phyloP scores from a whole-genome alignment of 2,329 filamentous ascomycete genomes.

The Trichoderma koningii region DNA sequence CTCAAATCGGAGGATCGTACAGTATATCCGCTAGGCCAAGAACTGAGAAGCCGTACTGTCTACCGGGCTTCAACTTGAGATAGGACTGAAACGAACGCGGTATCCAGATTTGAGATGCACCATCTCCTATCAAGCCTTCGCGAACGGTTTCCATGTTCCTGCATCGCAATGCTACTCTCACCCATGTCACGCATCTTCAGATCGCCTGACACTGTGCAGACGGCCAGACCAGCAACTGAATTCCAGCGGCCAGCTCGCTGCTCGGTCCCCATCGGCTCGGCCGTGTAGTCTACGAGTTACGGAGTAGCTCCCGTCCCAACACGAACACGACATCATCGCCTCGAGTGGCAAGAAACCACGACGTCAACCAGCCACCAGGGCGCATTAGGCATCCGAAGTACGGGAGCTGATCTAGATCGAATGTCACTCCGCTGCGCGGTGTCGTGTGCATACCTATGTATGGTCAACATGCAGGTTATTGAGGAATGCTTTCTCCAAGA shows the following conservation, averaged over 20 bases:
- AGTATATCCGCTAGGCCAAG: constrained; percentile 5
- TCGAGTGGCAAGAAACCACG: constrained; percentile 16
- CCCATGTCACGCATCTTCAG: background rate
- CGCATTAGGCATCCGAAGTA: background rate
- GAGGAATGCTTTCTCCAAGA: background rate
- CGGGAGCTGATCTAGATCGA: constrained; percentile 9
- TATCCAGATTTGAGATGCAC: too few relatives aligned
- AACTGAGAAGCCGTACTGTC: background rate
- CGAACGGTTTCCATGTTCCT: background rate
- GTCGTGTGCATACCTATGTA: background rate
- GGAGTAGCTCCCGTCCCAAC: background rate
- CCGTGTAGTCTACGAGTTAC: too few relatives aligned
- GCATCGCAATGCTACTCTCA: background rate
- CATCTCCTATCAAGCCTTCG: background rate
- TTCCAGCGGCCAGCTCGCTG: background rate
- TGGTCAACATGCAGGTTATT: background rate
- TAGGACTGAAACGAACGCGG: background rate
- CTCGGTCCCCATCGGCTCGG: constrained; percentile 12
- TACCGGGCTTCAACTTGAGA: too few relatives aligned
- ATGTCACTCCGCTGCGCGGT: background rate
- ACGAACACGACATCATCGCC: constrained; percentile 13
- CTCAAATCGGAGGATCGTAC: background rate
- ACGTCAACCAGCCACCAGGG: constrained; percentile 3
- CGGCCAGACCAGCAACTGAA: background rate
- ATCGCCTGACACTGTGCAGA: background rate